A percentile compares a stretch with the other conserved stretches of the same genome.
phyloP scores from a whole-genome alignment of 305 asterid species.

The Petunia hybrid region DNA sequence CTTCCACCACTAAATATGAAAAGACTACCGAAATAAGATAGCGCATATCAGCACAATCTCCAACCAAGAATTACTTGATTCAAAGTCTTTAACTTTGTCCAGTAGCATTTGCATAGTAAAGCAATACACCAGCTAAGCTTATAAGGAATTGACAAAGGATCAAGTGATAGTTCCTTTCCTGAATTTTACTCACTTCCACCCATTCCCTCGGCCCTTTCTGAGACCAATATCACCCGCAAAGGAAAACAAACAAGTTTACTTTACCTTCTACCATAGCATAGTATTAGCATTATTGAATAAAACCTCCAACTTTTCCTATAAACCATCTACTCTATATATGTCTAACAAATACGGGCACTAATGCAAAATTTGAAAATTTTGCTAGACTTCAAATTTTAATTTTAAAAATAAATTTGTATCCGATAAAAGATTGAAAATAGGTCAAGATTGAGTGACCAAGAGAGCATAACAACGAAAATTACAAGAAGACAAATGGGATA shows the following conservation, averaged over 20 bases:
- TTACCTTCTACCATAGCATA: not conserved
- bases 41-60: conserved; percentile 2
- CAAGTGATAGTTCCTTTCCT: too few species aligned
- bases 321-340: too few species aligned
- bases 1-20: not conserved
- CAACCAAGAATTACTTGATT: conserved; percentile 3
- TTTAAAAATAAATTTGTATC: too few species aligned
- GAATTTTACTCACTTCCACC: too few species aligned
- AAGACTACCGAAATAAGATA: conserved; percentile 3
- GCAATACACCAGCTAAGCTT: conserved; percentile 21
- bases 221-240: not conserved
- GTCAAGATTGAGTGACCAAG: too few species aligned
- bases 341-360: not conserved
- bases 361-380: not conserved
- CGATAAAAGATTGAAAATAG: too few species aligned
- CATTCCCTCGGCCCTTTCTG: too few species aligned
- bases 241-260: not conserved
- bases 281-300: too few species aligned
- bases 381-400: too few species aligned
- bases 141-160: too few species aligned
- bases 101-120: not conserved
- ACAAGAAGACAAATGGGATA: not conserved
- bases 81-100: not conserved
- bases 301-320: too few species aligned
- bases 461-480: not conserved